These are phyloP conservation scores for Bipolaris sorokiniana DNA, from an alignment of 2,329 filamentous ascomycete genomes.

Conservation along the genomic window DNA sequence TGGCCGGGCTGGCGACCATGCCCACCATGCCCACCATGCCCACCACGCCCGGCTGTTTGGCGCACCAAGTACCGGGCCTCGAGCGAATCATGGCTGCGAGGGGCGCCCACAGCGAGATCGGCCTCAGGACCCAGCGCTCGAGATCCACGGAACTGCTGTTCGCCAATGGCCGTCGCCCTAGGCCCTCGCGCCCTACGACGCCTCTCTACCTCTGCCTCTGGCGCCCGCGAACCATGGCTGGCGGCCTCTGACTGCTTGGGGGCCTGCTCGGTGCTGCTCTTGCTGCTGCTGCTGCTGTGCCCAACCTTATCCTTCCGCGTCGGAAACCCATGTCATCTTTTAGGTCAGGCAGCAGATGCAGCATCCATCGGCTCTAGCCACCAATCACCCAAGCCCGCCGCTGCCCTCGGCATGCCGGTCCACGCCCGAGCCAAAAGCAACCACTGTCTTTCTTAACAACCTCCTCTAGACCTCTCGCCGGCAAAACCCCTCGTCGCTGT, in stretches of 20 bases:
- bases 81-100: slow-evolving; percentile 30
- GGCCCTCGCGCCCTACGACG: too few relatives aligned
- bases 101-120: slow-evolving; percentile 11
- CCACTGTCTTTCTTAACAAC: neutral
- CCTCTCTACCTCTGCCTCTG: too few relatives aligned
- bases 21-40: slow-evolving; percentile 19
- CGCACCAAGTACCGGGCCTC: slow-evolving; percentile 19
- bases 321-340: slow-evolving; percentile 11
- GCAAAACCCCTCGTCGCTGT: neutral
- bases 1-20: slow-evolving; percentile 32
- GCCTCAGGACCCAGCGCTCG: slow-evolving; percentile 15
- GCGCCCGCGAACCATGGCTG: too few relatives aligned
- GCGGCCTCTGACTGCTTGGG: neutral
- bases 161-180: slow-evolving; percentile 6
- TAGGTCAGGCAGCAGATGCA: slow-evolving; percentile 26
- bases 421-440: slow-evolving; percentile 21
- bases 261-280: neutral
- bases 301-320: slow-evolving; percentile 3
- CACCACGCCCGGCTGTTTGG: slow-evolving; percentile 28
- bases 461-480: neutral
- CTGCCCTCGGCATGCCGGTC: slow-evolving; percentile 26
- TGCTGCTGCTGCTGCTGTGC: neutral
- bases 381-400: slow-evolving; percentile 20
- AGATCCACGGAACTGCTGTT: slow-evolving; percentile 25
- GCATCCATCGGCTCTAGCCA: slow-evolving; percentile 8